Evolutionary conservation across 352 stramenopile genomes (phyloP).

Genomic region (Blastocystis sp.): DNA sequence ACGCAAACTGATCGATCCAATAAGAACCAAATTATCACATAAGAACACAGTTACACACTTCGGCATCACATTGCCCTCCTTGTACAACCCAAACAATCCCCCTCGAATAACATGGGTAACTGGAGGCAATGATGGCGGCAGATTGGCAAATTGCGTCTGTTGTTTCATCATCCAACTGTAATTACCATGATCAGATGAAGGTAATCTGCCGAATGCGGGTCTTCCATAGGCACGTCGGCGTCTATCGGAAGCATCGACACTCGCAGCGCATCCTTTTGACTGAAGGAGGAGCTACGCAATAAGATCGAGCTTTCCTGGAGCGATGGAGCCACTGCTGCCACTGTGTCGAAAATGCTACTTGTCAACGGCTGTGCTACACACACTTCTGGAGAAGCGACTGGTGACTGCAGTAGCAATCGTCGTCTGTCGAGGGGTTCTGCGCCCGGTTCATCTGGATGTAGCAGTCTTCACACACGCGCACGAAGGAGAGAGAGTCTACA

Average conservation of each 20-base stretch:
- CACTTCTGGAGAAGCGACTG: slow-evolving; percentile 19
- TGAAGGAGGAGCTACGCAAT: not conserved
- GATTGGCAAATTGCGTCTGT: not conserved
- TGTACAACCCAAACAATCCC: not conserved
- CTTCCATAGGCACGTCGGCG: not conserved
- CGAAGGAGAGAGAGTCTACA: not conserved
- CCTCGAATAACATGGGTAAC: not conserved
- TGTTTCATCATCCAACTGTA: not conserved
- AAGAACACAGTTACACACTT: not conserved
- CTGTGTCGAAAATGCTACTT: not conserved
- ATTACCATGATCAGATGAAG: not conserved
- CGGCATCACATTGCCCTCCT: not conserved
- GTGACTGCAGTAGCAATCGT: not conserved
- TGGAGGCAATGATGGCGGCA: not conserved
- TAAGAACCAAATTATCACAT: not conserved
- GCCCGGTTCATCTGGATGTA: not conserved
- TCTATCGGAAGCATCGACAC: not conserved
- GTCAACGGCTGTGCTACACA: not conserved
- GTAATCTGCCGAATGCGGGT: not conserved
- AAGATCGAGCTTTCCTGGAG: not conserved
- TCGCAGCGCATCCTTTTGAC: not conserved
- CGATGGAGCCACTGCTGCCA: not conserved
- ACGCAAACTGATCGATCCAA: not conserved
- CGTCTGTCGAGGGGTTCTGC: not conserved
- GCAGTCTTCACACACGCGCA: not conserved